Conservation (phyloP, 106 monocot species). For the Cymbidium sinense region DNA sequence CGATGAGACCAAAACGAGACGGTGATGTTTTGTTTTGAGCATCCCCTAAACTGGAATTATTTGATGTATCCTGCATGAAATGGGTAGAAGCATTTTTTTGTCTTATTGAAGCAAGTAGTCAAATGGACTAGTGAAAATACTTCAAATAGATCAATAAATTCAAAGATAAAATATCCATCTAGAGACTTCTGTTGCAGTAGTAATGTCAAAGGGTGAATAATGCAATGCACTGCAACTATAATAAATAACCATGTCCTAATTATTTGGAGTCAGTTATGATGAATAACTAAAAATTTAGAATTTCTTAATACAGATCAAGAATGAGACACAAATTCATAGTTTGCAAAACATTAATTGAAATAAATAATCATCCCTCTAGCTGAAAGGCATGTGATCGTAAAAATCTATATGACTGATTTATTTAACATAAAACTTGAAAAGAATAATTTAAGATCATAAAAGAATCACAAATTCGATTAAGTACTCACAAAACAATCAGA, state of each 20-base stretch:
- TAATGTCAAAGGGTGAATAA: too few relatives aligned
- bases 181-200: background rate
- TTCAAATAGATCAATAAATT: background rate
- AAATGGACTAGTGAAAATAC: background rate
- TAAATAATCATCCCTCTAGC: background rate
- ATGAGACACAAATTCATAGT: too few relatives aligned
- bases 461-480: too few relatives aligned
- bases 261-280: too few relatives aligned
- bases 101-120: background rate
- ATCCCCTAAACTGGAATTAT: conserved; percentile 28
- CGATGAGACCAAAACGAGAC: conserved; percentile 64
- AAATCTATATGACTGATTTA: too few relatives aligned
- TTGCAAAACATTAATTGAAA: background rate
- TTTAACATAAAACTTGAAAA: too few relatives aligned
- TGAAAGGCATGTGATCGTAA: too few relatives aligned
- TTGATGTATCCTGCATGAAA: conserved; percentile 19
- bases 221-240: too few relatives aligned
- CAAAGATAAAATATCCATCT: background rate
- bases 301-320: background rate
- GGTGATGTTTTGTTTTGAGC: conserved; percentile 43
- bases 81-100: background rate
- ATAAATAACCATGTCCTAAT: too few relatives aligned
- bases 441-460: too few relatives aligned
- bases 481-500: too few relatives aligned
- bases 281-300: background rate